Conservation (phyloP, 1,284 basidiomycete species). For the Pseudozyma hubeiensis region DNA sequence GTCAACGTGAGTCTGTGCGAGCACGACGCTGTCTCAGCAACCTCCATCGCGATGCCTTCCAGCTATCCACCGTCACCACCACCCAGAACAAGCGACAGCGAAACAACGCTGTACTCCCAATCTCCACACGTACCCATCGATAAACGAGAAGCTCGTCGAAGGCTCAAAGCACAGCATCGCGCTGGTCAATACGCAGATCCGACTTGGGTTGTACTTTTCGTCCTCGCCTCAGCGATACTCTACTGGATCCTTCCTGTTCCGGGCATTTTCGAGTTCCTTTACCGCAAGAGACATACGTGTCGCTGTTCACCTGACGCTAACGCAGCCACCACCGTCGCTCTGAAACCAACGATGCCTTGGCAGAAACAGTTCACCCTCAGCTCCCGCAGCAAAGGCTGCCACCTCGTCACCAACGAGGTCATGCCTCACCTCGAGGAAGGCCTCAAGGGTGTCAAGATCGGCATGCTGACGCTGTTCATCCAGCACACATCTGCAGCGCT, state of each 20-base stretch:
- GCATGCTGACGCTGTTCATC: conserved; percentile 73
- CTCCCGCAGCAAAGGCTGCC: conserved; percentile 73
- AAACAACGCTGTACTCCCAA: conserved; percentile 30
- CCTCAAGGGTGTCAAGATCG: conserved; percentile 70
- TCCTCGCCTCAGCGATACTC: conserved; percentile 28
- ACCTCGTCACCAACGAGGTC: conserved; percentile 87
- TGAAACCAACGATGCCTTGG: conserved; percentile 79
- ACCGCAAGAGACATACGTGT: conserved; percentile 10
- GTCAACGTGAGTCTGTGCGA: neutral
- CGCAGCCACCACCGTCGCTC: neutral
- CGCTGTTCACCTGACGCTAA: neutral
- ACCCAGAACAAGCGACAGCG: neutral
- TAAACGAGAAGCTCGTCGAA: conserved; percentile 36
- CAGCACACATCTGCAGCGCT: conserved; percentile 91
- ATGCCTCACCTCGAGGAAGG: conserved; percentile 79
- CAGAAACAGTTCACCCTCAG: conserved; percentile 82
- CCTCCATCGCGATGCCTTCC: conserved; percentile 30
- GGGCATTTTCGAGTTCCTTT: conserved; percentile 35
- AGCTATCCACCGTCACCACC: conserved; percentile 8
- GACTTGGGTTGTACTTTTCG: conserved; percentile 30
- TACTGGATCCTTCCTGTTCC: conserved; percentile 53
- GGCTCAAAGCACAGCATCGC: conserved; percentile 36
- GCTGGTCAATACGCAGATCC: conserved; percentile 49
- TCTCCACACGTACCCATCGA: conserved; percentile 46
- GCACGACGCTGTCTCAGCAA: neutral